Percentiles rank a stretch among this genome's conserved stretches.
Evolutionary conservation across 805 yeast genomes (phyloP).

Genomic region (Candida piceae): DNA sequence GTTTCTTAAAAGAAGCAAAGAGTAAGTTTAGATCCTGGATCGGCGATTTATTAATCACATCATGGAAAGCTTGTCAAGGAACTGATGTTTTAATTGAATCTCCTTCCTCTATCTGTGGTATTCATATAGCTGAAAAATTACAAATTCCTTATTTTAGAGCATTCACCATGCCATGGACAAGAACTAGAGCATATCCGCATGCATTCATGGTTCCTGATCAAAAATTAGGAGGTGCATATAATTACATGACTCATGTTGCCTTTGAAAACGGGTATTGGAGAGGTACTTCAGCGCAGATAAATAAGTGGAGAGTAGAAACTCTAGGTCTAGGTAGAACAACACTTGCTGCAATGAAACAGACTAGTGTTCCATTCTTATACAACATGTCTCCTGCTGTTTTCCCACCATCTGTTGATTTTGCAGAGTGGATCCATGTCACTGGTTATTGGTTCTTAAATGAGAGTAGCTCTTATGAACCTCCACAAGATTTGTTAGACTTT

Average conservation of each 20-base stretch:
- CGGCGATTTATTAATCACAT: slow-evolving; percentile 56
- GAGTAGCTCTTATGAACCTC: slow-evolving; percentile 50
- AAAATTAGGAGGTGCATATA: slow-evolving; percentile 88
- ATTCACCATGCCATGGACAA: slow-evolving; percentile 98
- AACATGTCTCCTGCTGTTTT: slow-evolving; percentile 83
- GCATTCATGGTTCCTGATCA: slow-evolving; percentile 94
- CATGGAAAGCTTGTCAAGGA: slow-evolving; percentile 86
- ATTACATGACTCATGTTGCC: slow-evolving; percentile 85
- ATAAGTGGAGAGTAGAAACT: slow-evolving; percentile 74
- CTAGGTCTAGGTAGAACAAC: slow-evolving; percentile 65
- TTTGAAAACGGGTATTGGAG: slow-evolving; percentile 93
- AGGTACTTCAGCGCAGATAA: slow-evolving; percentile 82
- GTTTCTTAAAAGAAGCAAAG: slow-evolving; percentile 79
- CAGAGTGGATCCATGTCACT: slow-evolving; percentile 93
- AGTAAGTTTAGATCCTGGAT: slow-evolving; percentile 81
- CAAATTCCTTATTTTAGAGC: slow-evolving; percentile 90
- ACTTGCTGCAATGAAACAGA: slow-evolving; percentile 65
- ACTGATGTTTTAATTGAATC: slow-evolving; percentile 85
- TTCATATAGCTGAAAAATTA: slow-evolving; percentile 91
- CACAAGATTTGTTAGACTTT: slow-evolving; percentile 51
- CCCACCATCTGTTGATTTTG: slow-evolving; percentile 90
- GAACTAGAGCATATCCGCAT: slow-evolving; percentile 94
- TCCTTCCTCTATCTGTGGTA: slow-evolving; percentile 95
- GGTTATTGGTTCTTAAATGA: slow-evolving; percentile 91
- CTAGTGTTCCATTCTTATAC: slow-evolving; percentile 81